A percentile compares a stretch with the other conserved stretches of the same genome.
These are phyloP conservation scores for Suillus discolor DNA, from an alignment of 768 basidiomycete species.

Conservation along the genomic window DNA sequence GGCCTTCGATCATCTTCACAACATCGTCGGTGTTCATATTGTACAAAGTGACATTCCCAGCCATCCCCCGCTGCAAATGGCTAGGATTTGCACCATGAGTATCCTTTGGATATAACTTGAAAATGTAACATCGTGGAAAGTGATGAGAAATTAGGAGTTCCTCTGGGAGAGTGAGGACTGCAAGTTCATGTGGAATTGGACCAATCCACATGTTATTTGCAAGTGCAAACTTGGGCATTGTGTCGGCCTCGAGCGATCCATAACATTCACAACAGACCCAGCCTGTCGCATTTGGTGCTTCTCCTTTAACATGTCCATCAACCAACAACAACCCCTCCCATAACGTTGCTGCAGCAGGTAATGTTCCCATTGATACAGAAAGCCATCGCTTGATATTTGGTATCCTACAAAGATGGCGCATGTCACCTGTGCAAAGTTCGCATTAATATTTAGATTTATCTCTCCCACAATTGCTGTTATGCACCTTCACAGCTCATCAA, in stretches of 20 bases:
- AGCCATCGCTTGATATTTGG: too few species aligned
- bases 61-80: conserved; percentile 24
- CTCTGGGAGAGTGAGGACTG: conserved; percentile 36
- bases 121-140: conserved; percentile 35
- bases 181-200: conserved; percentile 26
- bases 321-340: neutral
- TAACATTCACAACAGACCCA: neutral
- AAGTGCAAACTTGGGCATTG: conserved; percentile 22
- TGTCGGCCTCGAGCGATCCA: neutral
- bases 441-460: too few species aligned
- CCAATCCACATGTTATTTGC: conserved; percentile 47
- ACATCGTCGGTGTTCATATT: conserved; percentile 18
- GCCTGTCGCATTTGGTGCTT: neutral
- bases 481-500: neutral
- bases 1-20: too few species aligned
- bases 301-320: neutral
- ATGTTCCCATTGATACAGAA: too few species aligned
- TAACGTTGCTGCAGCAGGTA: neutral
- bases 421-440: too few species aligned
- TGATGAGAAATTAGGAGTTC: conserved; percentile 34
- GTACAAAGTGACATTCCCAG: conserved; percentile 39
- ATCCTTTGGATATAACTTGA: conserved; percentile 40
- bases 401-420: too few species aligned
- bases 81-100: rapidly evolving
- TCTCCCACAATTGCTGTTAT: too few species aligned